Conservation (phyloP, 2,329 filamentous ascomycete species). For the Ceratocystis eucalypticola region DNA sequence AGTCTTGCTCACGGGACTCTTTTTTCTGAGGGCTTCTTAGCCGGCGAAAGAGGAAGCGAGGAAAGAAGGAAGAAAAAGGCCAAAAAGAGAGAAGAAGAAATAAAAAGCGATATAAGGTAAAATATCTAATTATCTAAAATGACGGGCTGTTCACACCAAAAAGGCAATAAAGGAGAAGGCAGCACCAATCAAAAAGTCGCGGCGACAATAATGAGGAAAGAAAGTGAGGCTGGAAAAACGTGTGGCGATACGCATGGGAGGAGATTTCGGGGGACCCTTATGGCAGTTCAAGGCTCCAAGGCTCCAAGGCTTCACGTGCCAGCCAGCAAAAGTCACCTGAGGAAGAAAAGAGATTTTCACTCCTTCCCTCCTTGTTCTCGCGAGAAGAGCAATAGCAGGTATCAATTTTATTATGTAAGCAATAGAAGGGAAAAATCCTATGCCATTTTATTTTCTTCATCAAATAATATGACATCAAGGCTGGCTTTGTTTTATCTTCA, state of each 20-base stretch:
- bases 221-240: neutral
- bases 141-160: neutral
- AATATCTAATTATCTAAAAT: no score
- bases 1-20: neutral
- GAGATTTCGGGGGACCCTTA: neutral
- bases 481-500: no score
- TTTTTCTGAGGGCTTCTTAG: neutral
- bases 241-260: neutral
- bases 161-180: neutral
- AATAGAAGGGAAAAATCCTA: no score
- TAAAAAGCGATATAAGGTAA: neutral
- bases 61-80: neutral
- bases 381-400: neutral
- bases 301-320: neutral
- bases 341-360: neutral
- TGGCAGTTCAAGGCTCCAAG: no score
- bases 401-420: no score
- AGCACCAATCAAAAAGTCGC: no score
- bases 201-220: neutral
- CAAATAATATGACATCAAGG: no score
- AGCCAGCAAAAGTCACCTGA: neutral
- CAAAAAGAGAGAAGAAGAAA: neutral
- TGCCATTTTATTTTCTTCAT: no score
- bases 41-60: neutral
- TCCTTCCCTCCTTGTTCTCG: neutral